Evolutionary conservation across 345 rosid genomes (phyloP), one percentile per base, ranked within the genome.

Genomic region (Brassica nigra): DNA sequence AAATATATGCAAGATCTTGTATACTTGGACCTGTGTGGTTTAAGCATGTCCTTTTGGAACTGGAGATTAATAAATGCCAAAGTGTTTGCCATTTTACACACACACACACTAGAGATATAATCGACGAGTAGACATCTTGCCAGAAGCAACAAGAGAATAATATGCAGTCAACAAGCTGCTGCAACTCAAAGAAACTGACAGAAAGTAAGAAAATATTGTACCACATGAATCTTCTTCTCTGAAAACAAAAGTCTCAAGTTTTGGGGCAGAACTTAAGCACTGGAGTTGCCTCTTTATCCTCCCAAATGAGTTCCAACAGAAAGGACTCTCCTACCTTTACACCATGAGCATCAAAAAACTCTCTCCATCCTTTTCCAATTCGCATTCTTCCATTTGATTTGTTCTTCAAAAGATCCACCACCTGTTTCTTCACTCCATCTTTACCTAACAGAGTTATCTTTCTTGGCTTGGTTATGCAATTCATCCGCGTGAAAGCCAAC

Each of bases 331-430:
- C 14, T 54, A 70, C 23, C 68, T 64, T 64, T 18, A 80, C 33
- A 9, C 63, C 83, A 29, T 80, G 66, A 70, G 73, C 76, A 15
- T 70, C 23, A 69, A 67, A 75, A 33, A 75, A 80, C 2, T 75
- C 27, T 75, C 73, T 80, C 76, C 83, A 75, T 28, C 79, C 75
- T 74, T 68, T 74, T 16, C 83, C 78, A 5, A 69, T 4, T 30
- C 75, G 47, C 71, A 80, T 33, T 10, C 0, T 12, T 61, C 64
- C 16, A 1, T 3, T 1, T 8, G 0, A 3, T 6, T 70, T 64
- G 2, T 75, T 16, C 34, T 29, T 18, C 31, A 18, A 39, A 52
- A 80, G 76, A 54, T 70, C 10, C 62, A 76, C 76, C 27, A 28
- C 39, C 76, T 42, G 6, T 33, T 23, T 76, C 11, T 54, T 16